Base-by-base conservation (phyloP, 2,329 filamentous ascomycete species). In the Fusarium sp. region DNA sequence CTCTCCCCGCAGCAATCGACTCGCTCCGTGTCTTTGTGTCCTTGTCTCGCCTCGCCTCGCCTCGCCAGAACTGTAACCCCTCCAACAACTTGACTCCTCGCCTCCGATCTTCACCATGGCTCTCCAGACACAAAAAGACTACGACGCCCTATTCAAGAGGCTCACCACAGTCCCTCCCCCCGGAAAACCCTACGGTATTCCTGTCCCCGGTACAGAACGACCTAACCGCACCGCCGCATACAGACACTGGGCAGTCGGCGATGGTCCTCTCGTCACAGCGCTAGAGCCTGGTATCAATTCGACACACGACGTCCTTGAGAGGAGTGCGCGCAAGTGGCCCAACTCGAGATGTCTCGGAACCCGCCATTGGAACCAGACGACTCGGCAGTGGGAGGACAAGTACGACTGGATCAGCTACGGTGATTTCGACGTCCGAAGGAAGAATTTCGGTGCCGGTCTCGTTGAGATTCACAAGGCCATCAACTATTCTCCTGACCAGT, bases 371-470 rank as follows among this genome's bases (percentile, higher is more conserved):
- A 91, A 97, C 82, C 83, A 92, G 7, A 84, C 83, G 42, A 94
- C 91, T 55, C 92, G 95, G 84, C 88, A 89, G 4, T 98, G 90
- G 83, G 88, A 89, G 72, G 91, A 92, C 66, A 89, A 90, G 74
- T 99, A 93, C 81, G 87, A 91, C 68, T 98, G 95, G 95, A 84
- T 95, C 77, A 93, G 92, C 67, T 98, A 97, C 79, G 88, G 87
- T 78, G 90, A 96, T 69, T 89, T 96, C n/a, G 91, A 92, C 68
- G 88, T 90, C 84, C 90, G 95, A 80, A 91, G 94, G 79, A 93
- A 92, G 80, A 94, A 96, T 81, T 89, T 98, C 76, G 96, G 96
- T 73, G 93, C 92, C 44, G 96, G 96, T 66, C 83, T 98, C 54
- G 91, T 95, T 44, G 92, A 96, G 82, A 84, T 98, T 75, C 94